Evolutionary conservation across 495 filamentous ascomycete species (phyloP), one percentile per base, ranked within the genome.

Genomic region (Paragyromitra xinjiangensis): DNA sequence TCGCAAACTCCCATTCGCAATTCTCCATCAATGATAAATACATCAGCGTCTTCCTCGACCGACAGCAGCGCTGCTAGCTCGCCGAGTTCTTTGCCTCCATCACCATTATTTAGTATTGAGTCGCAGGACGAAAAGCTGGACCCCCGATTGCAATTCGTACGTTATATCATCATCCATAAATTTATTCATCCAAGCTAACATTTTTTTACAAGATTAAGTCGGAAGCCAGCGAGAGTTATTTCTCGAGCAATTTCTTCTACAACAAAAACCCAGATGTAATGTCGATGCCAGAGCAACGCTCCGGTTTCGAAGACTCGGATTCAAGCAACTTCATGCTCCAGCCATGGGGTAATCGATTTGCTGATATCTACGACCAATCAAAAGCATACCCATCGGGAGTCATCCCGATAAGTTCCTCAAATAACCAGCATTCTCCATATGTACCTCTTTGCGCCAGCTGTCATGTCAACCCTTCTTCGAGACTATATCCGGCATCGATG

Each of bases 71-170:
- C 53, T 29, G 74, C 74, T 34, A 77, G 77, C 37, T 79, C 77
- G 6, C 77, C 77, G 44, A 78, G 69, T n/a, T 79, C 77, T 6
- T 22, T 79, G 58, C 77, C 77, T 24, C 66, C 75, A 26, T 79
- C 77, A 37, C 77, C 77, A 11, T 61, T 79, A n/a, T 79, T 79
- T 40, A 65, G 59, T 40, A 79, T 79, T 12, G 56, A 77, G 1
- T 72, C 77, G 22, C 75, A 78, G n/a, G 74, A 77, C 1, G 74
- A 77, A n/a, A 77, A 77, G 59, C 40, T 77, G n/a, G 74, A 77
- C 50, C 74, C 74, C 42, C 62, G 74, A 9, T 22, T 77, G 59
- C 74, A 77, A 73, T 77, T 77, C 40, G 74, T 77, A 62, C 19
- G 66, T 37, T 34, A 42, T 44, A 19, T 5, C 40, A 45, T 22